A percentile compares a stretch with the other conserved stretches of the same genome.
These are phyloP conservation scores for Lentinula boryana DNA, from an alignment of 768 basidiomycete genomes.

Conservation along the genomic window DNA sequence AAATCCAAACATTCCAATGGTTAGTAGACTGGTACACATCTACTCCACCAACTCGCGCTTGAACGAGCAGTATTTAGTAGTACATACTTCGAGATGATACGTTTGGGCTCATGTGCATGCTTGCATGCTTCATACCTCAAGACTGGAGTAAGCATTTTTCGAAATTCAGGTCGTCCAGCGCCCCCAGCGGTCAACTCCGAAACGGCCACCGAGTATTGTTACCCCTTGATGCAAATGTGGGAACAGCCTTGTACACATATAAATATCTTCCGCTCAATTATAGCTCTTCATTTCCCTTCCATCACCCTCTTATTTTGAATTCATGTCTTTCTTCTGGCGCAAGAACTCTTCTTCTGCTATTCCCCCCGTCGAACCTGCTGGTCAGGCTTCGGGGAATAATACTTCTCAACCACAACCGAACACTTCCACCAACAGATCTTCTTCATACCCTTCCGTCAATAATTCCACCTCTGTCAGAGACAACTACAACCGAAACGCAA, in stretches of 20 bases:
- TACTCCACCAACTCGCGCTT: background rate
- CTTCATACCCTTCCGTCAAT: background rate
- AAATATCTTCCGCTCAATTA: background rate
- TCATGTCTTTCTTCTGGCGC: constrained; percentile 20
- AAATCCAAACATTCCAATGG: constrained; percentile 14
- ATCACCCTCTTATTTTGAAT: constrained; percentile 64
- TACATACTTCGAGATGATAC: too few relatives aligned
- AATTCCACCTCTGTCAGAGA: constrained; percentile 19
- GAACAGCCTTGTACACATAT: background rate
- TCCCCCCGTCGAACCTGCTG: constrained; percentile 49
- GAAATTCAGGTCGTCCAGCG: too few relatives aligned
- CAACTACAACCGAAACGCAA: constrained; percentile 45
- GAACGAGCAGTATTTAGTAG: too few relatives aligned
- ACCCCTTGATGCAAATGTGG: background rate
- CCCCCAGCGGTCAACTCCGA: too few relatives aligned
- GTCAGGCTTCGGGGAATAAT: constrained; percentile 16
- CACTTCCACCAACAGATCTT: constrained; percentile 26
- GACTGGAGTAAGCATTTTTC: too few relatives aligned
- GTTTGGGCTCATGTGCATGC: too few relatives aligned
- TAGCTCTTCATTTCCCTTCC: constrained; percentile 12
- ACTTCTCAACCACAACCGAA: constrained; percentile 12
- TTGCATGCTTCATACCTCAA: too few relatives aligned
- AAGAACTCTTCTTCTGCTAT: constrained; percentile 59
- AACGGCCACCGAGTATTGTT: background rate
- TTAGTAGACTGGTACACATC: background rate